Percentiles rank a stretch among this genome's conserved stretches.
Conservation (phyloP, 176 grass and related monocot genomes). For the Canna indica region DNA sequence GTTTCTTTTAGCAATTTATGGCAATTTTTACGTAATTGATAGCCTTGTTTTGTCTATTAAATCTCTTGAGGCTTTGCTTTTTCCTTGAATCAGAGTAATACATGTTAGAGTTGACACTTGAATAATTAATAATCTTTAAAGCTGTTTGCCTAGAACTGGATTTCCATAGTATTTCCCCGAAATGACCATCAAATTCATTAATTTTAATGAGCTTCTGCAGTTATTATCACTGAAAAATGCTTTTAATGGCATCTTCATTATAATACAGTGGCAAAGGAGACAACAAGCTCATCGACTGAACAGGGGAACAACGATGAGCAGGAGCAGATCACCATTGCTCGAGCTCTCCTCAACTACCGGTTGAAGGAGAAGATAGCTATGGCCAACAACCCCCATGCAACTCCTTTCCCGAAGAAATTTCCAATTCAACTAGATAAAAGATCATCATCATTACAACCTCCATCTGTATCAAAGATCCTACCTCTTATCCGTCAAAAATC, state of each 20-base stretch:
- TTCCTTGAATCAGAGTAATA: background rate
- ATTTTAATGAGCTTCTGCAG: background rate
- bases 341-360: conserved; percentile 88
- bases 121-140: background rate
- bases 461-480: conserved; percentile 74
- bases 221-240: background rate
- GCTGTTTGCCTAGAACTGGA: background rate
- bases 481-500: conserved; percentile 75
- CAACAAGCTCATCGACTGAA: conserved; percentile 63
- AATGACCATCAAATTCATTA: conserved; percentile 1
- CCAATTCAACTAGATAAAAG: conserved; percentile 61
- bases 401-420: conserved; percentile 92
- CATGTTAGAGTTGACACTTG: background rate
- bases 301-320: conserved; percentile 83
- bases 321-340: conserved; percentile 91
- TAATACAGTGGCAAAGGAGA: conserved; percentile 50
- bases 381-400: conserved; percentile 70
- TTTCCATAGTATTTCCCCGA: background rate
- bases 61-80: background rate
- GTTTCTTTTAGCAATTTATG: no score
- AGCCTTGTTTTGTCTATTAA: background rate
- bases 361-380: conserved; percentile 89
- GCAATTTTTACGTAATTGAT: no score
- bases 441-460: conserved; percentile 41
- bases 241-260: conserved; percentile 20